These are phyloP conservation scores for Acorus calamus DNA, from an alignment of 106 monocot species.

Conservation along the genomic window DNA sequence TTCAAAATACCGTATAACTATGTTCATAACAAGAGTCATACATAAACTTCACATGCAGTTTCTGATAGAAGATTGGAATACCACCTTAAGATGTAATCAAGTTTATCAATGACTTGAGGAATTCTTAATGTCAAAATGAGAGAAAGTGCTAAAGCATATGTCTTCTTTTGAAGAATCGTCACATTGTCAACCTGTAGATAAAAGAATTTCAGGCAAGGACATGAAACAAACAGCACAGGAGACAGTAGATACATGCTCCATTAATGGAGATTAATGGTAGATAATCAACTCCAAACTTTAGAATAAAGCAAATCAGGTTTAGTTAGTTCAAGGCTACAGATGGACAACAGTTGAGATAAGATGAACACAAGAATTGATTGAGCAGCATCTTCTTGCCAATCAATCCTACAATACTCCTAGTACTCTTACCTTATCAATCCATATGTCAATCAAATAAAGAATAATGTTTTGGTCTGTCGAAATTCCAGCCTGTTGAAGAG, in stretches of 20 bases:
- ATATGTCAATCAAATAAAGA: constrained; percentile 77
- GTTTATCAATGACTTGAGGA: constrained; percentile 83
- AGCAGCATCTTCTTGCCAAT: too few relatives aligned
- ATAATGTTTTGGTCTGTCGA: constrained; percentile 63
- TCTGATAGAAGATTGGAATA: not conserved
- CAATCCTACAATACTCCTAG: too few relatives aligned
- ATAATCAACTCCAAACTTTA: too few relatives aligned
- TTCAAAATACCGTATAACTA: not conserved
- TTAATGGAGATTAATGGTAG: not conserved
- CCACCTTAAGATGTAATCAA: constrained; percentile 93
- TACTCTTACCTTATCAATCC: constrained; percentile 80
- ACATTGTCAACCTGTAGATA: constrained; percentile 63
- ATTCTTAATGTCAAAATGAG: constrained; percentile 79
- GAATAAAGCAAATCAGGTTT: too few relatives aligned
- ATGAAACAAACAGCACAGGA: constrained; percentile 1
- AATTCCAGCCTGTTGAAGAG: constrained; percentile 66
- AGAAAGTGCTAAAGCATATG: constrained; percentile 75
- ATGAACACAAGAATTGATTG: too few relatives aligned
- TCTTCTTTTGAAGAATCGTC: constrained; percentile 51
- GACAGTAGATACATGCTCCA: not conserved
- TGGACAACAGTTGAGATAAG: too few relatives aligned
- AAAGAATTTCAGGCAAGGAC: not conserved
- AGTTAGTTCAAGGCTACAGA: too few relatives aligned
- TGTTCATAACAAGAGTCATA: too few relatives aligned
- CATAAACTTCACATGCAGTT: too few relatives aligned